Evolutionary conservation across 2,329 filamentous ascomycete genomes (phyloP).

Genomic region (Aspergillus sp.): DNA sequence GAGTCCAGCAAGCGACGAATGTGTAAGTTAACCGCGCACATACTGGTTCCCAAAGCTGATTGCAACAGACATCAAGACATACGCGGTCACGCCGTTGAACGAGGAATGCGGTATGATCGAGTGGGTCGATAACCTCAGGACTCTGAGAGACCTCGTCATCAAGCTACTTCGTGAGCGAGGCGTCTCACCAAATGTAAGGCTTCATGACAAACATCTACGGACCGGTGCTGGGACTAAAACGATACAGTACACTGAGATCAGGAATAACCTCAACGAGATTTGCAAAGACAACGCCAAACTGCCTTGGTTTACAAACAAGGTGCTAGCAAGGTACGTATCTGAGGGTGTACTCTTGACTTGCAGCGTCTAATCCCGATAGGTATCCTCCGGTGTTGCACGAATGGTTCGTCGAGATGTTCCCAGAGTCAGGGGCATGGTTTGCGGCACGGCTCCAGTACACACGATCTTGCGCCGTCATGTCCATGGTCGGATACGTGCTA

Average conservation of each 20-base stretch:
- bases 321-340: conserved; percentile 46
- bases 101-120: conserved; percentile 98
- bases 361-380: conserved; percentile 27
- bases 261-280: conserved; percentile 61
- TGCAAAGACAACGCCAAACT: conserved; percentile 61
- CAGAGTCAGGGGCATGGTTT: conserved; percentile 91
- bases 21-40: conserved; percentile 42
- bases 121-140: conserved; percentile 96
- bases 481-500: conserved; percentile 96
- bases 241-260: conserved; percentile 66
- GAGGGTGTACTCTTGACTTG: not conserved
- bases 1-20: conserved; percentile 86
- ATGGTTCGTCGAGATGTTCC: conserved; percentile 96
- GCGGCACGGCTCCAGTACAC: conserved; percentile 84
- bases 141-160: conserved; percentile 85
- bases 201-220: not conserved
- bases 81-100: conserved; percentile 92
- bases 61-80: conserved; percentile 75
- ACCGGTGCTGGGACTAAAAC: not conserved
- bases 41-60: conserved; percentile 7
- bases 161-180: conserved; percentile 73
- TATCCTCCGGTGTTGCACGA: conserved; percentile 84
- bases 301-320: conserved; percentile 66
- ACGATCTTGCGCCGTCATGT: conserved; percentile 95
- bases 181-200: conserved; percentile 51